These are phyloP conservation scores for Hanseniaspora sp. DNA, from an alignment of 1,139 yeast species.

Conservation along the genomic window DNA sequence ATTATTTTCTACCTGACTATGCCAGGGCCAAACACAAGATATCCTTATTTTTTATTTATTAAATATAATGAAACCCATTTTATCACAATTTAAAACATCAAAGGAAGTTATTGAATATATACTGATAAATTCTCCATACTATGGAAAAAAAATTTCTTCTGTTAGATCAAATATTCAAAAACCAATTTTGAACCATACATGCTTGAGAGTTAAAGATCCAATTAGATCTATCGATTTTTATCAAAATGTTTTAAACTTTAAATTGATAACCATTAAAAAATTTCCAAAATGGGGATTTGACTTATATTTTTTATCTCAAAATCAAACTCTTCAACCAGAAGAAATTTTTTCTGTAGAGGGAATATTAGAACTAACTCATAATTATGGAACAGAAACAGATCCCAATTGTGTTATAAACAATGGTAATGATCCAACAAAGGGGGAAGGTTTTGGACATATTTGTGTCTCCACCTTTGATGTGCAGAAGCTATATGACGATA, in stretches of 20 bases:
- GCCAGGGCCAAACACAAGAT: no score
- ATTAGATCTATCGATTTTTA: slow-evolving; percentile 62
- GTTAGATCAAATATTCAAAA: background rate
- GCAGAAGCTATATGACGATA: slow-evolving; percentile 41
- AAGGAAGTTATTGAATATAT: background rate
- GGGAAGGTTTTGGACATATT: slow-evolving; percentile 84
- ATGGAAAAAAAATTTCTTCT: background rate
- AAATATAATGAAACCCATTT: background rate
- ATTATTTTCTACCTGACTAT: no score
- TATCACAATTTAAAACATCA: background rate
- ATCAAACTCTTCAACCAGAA: slow-evolving; percentile 27
- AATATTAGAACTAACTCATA: slow-evolving; percentile 71
- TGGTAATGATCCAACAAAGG: slow-evolving; percentile 62
- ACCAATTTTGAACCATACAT: slow-evolving; percentile 44
- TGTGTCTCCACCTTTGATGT: slow-evolving; percentile 80
- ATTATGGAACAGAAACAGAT: slow-evolving; percentile 62
- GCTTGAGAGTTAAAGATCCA: slow-evolving; percentile 77
- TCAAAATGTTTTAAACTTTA: slow-evolving; percentile 63
- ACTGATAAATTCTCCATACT: background rate
- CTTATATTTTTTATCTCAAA: slow-evolving; percentile 51
- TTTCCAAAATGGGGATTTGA: slow-evolving; percentile 49
- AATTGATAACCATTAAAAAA: slow-evolving; percentile 42
- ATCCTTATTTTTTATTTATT: no score
- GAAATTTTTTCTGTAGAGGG: slow-evolving; percentile 46
- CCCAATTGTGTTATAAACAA: slow-evolving; percentile 49